Base-by-base conservation (phyloP, 179 eudicot species). In the Vitellaria paradoxa region DNA sequence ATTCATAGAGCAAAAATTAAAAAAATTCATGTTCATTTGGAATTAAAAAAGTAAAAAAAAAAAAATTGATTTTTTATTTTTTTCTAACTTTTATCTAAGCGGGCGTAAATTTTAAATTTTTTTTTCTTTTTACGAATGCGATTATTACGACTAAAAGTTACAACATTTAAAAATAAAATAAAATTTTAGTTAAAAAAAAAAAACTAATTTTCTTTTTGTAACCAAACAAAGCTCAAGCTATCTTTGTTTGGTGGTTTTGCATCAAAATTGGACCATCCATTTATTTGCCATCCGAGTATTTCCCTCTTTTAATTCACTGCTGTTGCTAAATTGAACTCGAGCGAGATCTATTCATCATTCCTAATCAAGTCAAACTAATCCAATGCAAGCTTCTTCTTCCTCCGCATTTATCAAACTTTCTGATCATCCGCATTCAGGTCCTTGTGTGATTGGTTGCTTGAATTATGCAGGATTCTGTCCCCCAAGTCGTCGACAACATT, bases 391-490 rank as follows among this genome's bases (percentile, higher is more conserved):
- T 13, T 12, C 20, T 20, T 69, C 72, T 5, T n/a, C 8, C 46
- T 9, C 9, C 8, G 47, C 30, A 68, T 12, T 47, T n/a, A 17
- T 47, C 17, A 75, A 63, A 64, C 9, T 52, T 26, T 53, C 50
- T 70, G 65, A 18, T 53, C 60, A 47, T 77, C 60, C 40, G 24
- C 73, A 76, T 63, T 76, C 21, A 12, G n/a, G 7, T 55, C 42
- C 60, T 76, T 26, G 9, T 26, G 9, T 68, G 9, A 6, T 26
- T 49, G 46, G 13, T 71, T 10, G 10, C 50, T 57, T n/a, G n/a
- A n/a, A n/a, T n/a, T 30, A 5, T 81, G 77, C 77, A 82, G 85
- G 66, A 50, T 70, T 20, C 10, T 70, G 62, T 69, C 63, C 81
- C 72, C 11, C 69, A 70, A 61, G 76, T 55, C 66, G 4, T 13